Percentiles rank a stretch among this genome's conserved stretches.
Evolutionary conservation across 1,284 basidiomycete species (phyloP).

Genomic region (Leccinum glutinopallens): DNA sequence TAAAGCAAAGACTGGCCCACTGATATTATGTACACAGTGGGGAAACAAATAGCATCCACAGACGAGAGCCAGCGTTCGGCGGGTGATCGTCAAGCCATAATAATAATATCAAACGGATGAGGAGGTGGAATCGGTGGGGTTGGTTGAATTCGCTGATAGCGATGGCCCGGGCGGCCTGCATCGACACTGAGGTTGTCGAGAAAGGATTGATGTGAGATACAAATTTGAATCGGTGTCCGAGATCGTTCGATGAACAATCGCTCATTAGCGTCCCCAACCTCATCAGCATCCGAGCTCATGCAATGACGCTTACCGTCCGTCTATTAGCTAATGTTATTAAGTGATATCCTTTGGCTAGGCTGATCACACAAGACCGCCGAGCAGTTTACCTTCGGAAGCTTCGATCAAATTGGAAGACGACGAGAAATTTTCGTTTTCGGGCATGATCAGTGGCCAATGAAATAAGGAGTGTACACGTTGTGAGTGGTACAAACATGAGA

Average conservation of each 20-base stretch:
- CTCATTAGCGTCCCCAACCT: too few relatives aligned
- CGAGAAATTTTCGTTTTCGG: neutral
- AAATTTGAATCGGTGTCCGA: neutral
- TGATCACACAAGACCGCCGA: neutral
- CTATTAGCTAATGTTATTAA: neutral
- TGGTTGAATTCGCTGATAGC: neutral
- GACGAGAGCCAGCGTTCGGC: too few relatives aligned
- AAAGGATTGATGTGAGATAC: neutral
- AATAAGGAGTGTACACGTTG: neutral
- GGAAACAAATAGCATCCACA: too few relatives aligned
- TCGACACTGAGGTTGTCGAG: neutral
- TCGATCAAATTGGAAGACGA: neutral
- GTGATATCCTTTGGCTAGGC: too few relatives aligned
- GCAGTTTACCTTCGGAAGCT: neutral
- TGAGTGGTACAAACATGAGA: neutral
- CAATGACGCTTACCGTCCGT: neutral
- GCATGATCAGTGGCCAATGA: neutral
- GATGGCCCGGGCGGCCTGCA: neutral
- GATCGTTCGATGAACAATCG: neutral
- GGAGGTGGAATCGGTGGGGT: too few relatives aligned
- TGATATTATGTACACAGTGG: too few relatives aligned
- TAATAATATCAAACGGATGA: too few relatives aligned
- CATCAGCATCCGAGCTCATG: too few relatives aligned
- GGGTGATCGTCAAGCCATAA: too few relatives aligned
- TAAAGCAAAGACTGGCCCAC: too few relatives aligned